phyloP scores from a whole-genome alignment of 176 grass and related monocot genomes.

The Tuctoria greenei region DNA sequence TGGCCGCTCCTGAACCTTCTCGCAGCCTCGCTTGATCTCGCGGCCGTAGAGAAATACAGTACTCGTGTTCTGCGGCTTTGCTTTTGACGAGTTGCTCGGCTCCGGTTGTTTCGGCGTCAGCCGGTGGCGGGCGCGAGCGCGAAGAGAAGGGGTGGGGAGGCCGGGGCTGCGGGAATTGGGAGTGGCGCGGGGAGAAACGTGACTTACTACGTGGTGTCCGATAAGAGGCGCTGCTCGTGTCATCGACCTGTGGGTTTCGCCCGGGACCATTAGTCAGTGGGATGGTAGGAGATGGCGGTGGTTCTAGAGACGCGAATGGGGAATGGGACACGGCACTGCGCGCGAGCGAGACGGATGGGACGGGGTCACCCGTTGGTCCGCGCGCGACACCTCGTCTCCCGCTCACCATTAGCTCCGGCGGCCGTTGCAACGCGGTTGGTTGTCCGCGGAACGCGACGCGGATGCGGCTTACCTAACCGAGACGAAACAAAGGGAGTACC shows the following conservation, averaged over 20 bases:
- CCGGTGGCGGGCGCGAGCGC: slow-evolving; percentile 23
- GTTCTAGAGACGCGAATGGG: slow-evolving; percentile 7
- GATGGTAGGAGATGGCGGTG: not conserved
- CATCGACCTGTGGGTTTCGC: not conserved
- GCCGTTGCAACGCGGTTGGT: not conserved
- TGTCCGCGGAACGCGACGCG: not conserved
- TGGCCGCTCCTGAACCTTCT: not conserved
- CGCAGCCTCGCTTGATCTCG: not conserved
- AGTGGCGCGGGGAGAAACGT: not conserved
- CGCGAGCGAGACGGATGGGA: not conserved
- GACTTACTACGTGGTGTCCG: not conserved
- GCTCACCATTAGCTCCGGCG: not conserved
- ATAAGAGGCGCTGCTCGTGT: not conserved
- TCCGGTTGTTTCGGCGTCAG: not conserved
- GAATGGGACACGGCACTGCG: not conserved
- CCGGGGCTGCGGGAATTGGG: not conserved
- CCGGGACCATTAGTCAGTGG: not conserved
- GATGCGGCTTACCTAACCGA: not conserved
- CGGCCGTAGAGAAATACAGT: not conserved
- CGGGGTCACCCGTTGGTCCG: not conserved
- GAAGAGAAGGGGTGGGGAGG: not conserved
- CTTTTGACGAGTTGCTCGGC: not conserved
- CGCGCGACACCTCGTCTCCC: not conserved
- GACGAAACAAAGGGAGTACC: not conserved
- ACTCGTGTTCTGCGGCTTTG: not conserved